A percentile compares a stretch with the other conserved stretches of the same genome.
Evolutionary conservation across 257 asterid genomes (phyloP).

Genomic region (Ballota nigra): DNA sequence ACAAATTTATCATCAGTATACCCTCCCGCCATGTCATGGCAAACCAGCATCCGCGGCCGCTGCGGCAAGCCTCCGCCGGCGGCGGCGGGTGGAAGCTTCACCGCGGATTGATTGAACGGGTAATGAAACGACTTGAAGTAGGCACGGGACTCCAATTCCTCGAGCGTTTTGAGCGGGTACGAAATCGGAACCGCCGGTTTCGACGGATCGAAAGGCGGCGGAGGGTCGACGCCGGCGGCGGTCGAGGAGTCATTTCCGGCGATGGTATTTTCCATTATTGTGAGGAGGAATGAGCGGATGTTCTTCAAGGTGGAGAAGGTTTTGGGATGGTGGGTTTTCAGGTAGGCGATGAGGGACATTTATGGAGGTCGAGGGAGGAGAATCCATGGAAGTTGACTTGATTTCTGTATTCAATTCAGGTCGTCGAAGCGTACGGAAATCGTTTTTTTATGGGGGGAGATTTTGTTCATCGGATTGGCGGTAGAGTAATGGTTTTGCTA

Average conservation of each 20-base stretch:
- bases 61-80: constrained; percentile 32
- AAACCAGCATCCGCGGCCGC: constrained; percentile 72
- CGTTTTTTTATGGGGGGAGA: neutral
- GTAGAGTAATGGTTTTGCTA: neutral
- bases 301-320: constrained; percentile 39
- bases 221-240: constrained; percentile 23
- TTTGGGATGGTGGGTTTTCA: constrained; percentile 48
- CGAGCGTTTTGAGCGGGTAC: constrained; percentile 76
- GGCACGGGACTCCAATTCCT: constrained; percentile 69
- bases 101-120: constrained; percentile 56
- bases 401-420: neutral
- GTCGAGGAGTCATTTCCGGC: constrained; percentile 13
- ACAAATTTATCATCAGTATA: constrained; percentile 74
- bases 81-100: constrained; percentile 37
- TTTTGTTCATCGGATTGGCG: neutral
- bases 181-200: constrained; percentile 68
- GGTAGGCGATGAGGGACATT: constrained; percentile 41
- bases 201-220: constrained; percentile 67
- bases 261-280: constrained; percentile 24
- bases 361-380: neutral
- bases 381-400: constrained; percentile 31
- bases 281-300: constrained; percentile 35
- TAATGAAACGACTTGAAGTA: constrained; percentile 82
- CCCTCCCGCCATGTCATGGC: constrained; percentile 95
- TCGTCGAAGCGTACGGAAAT: neutral